Evolutionary conservation across 2,329 filamentous ascomycete species (phyloP), one percentile per base, ranked within the genome.

Genomic region (Aureobasidium uvarum): DNA sequence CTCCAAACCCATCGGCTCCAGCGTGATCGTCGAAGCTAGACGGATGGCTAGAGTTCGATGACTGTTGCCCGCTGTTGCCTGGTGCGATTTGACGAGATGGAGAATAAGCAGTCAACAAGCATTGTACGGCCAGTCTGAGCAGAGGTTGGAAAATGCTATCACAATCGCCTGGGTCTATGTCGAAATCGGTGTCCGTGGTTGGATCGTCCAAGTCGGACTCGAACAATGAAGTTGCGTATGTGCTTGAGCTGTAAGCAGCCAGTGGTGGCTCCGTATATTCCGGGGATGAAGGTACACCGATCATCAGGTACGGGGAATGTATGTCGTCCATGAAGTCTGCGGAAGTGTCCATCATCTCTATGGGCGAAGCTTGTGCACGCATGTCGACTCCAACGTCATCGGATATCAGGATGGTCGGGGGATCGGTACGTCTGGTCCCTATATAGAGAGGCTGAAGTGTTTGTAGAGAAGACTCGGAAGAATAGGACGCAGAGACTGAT

Each of bases 201-300:
- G 39, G 1, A 18, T 63, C 60, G 14, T 63, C 60, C n/a, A 28
- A n/a, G 8, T 64, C 60, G 3, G 60, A 55, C 38, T 55, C 60
- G 31, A 64, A 54, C 33, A 64, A 20, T 10, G 60, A 55, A 7
- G 55, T 39, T 28, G 38, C 23, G 20, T 48, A 54, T 20, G 48
- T 45, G 31, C 33, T 41, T 25, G 60, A 41, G 11, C 36, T 38
- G 8, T 20, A 54, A 14, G n/a, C 10, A 14, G 33, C 18, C 18
- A 46, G 10, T n/a, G 46, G 18, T 16, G 18, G 31, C 41, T 33
- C 36, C n/a, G 28, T 23, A 5, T 33, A 23, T 20, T 41, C 20
- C 10, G 28, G 28, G 23, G 59, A 41, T 3, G 59, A 52, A 20
- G 46, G 18, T 0, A 36, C 33, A 13, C 18, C 18, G 10, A 62